Conservation (phyloP, 1,284 basidiomycete genomes). For the Irpex sp. region DNA sequence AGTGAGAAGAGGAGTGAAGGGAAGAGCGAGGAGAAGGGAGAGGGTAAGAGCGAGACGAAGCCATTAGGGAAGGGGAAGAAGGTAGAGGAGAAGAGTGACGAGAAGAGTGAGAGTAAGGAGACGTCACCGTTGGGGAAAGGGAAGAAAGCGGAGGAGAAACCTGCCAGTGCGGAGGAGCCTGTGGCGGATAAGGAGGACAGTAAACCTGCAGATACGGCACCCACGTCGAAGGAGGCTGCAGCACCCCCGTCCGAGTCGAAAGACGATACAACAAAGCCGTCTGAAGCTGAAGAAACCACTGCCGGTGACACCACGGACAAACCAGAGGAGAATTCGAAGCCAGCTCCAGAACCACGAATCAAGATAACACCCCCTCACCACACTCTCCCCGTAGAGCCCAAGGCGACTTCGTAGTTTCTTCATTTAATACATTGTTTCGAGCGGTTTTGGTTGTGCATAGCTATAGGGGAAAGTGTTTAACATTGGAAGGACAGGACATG, state of each 20-base stretch:
- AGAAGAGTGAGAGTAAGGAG: background rate
- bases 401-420: background rate
- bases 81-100: background rate
- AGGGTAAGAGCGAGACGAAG: conserved; percentile 11
- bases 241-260: no score
- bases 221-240: no score
- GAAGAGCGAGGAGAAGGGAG: background rate
- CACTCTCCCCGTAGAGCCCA: background rate
- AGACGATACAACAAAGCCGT: no score
- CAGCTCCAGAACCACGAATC: background rate
- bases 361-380: background rate
- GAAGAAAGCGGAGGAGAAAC: no score
- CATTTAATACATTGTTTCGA: background rate
- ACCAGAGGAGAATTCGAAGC: background rate
- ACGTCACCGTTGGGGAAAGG: no score
- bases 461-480: no score
- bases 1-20: background rate
- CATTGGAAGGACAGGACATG: no score
- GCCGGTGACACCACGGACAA: background rate
- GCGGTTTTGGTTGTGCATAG: background rate
- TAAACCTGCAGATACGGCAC: background rate
- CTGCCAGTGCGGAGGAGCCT: no score
- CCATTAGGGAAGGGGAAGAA: background rate
- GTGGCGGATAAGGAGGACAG: background rate
- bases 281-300: background rate